Conservation (phyloP, 768 basidiomycete species). For the Hygrophoropsis aurantiaca region DNA sequence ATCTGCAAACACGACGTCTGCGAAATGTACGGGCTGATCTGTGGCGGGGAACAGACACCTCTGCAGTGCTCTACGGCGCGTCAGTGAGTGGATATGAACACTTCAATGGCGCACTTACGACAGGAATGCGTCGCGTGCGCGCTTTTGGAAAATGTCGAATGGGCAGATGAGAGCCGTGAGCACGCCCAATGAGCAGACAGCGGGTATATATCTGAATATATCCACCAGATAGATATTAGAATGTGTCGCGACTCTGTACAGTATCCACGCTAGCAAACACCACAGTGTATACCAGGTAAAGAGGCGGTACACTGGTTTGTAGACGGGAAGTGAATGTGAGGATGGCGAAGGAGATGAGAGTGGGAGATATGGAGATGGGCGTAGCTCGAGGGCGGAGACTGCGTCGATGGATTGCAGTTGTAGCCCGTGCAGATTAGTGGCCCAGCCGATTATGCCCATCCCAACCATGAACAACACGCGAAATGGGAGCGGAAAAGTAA, state of each 20-base stretch:
- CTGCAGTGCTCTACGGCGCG: conserved; percentile 54
- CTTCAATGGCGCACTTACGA: conserved; percentile 52
- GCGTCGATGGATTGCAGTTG: conserved; percentile 73
- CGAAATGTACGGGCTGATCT: conserved; percentile 72
- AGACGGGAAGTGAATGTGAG: conserved; percentile 33
- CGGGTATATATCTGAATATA: conserved; percentile 73
- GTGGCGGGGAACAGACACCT: conserved; percentile 73
- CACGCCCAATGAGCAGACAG: conserved; percentile 59
- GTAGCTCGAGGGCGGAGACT: conserved; percentile 65
- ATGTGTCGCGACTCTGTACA: conserved; percentile 61
- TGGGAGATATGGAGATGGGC: conserved; percentile 16
- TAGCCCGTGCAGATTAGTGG: conserved; percentile 87
- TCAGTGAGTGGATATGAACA: conserved; percentile 1
- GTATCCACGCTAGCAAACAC: conserved; percentile 65
- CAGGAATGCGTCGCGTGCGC: conserved; percentile 75
- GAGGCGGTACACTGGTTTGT: conserved; percentile 66
- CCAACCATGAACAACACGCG: conserved; percentile 81
- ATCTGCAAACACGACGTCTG: conserved; percentile 93
- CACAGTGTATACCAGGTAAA: conserved; percentile 60
- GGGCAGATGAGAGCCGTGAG: conserved; percentile 64
- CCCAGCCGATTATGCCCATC: conserved; percentile 86
- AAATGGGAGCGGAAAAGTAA: conserved; percentile 85
- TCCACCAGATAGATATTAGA: conserved; percentile 66
- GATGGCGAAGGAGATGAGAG: conserved; percentile 14
- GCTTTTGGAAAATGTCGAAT: conserved; percentile 61